These are phyloP conservation scores for Saccharum officinarum DNA, from an alignment of 176 grass and related monocot genomes.

Conservation along the genomic window DNA sequence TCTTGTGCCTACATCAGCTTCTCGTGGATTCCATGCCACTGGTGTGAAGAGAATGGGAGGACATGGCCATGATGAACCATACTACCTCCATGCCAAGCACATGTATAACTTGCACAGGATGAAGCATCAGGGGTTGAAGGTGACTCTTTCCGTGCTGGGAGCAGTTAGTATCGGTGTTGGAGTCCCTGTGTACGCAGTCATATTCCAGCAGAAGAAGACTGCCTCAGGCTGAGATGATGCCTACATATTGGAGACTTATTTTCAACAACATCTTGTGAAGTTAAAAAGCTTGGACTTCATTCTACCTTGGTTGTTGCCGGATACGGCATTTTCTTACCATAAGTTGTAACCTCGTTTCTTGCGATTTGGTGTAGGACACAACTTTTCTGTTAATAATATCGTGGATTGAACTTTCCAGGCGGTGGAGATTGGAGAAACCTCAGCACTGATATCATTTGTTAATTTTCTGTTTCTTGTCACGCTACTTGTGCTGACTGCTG, in stretches of 20 bases:
- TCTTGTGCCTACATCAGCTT: constrained; percentile 43
- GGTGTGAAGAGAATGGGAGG: constrained; percentile 75
- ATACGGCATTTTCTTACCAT: constrained; percentile 32
- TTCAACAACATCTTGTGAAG: constrained; percentile 42
- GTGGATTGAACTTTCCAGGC: constrained; percentile 48
- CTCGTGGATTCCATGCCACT: constrained; percentile 73
- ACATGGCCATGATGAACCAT: constrained; percentile 63
- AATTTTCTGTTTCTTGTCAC: not conserved
- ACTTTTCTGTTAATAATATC: constrained; percentile 53
- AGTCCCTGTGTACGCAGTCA: constrained; percentile 68
- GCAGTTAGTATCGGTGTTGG: constrained; percentile 57
- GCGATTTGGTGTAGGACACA: constrained; percentile 14
- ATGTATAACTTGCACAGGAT: constrained; percentile 98
- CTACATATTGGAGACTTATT: constrained; percentile 11
- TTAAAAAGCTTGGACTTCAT: constrained; percentile 32
- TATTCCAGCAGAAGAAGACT: constrained; percentile 86
- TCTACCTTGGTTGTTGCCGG: constrained; percentile 29
- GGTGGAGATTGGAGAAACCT: constrained; percentile 22
- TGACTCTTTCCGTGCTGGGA: constrained; percentile 46
- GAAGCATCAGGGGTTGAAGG: constrained; percentile 71
- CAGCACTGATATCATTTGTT: constrained; percentile 7
- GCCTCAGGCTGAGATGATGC: constrained; percentile 52
- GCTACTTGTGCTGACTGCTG: not conserved
- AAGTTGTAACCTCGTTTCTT: constrained; percentile 43
- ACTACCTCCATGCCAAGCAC: constrained; percentile 89